phyloP scores from a whole-genome alignment of 129 eudicot genomes.

The Escallonia rubra region DNA sequence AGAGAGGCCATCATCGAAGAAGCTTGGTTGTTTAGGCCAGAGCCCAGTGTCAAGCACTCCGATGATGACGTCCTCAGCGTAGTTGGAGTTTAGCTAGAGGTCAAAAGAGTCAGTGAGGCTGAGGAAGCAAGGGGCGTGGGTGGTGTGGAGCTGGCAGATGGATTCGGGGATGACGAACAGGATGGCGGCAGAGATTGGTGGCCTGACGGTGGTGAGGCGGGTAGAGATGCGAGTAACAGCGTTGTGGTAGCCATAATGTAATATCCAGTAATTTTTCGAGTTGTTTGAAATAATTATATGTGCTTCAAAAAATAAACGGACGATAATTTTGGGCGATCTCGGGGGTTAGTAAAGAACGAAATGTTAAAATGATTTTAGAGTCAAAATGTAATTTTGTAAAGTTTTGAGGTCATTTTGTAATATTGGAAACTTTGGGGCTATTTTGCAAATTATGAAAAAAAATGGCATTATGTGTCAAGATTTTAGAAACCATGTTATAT shows the following conservation, averaged over 20 bases:
- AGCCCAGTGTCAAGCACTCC: constrained; percentile 95
- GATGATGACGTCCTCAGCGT: constrained; percentile 83
- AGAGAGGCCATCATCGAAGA: constrained; percentile 58
- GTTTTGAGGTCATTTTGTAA: too few species aligned
- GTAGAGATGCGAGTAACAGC: constrained; percentile 76
- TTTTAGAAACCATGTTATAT: too few species aligned
- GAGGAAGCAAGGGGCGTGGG: constrained; percentile 71
- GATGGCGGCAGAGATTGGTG: constrained; percentile 38
- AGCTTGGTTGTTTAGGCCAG: constrained; percentile 86
- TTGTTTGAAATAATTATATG: too few species aligned
- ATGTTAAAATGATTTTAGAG: too few species aligned
- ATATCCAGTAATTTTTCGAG: too few species aligned
- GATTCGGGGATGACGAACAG: constrained; percentile 68
- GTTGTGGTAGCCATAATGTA: constrained; percentile 38
- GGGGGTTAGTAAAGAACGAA: too few species aligned
- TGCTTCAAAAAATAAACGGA: too few species aligned
- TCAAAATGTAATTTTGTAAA: too few species aligned
- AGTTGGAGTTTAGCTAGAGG: constrained; percentile 83
- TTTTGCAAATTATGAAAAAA: too few species aligned
- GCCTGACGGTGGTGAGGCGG: constrained; percentile 56
- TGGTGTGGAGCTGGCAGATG: constrained; percentile 67
- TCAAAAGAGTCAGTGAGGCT: constrained; percentile 60
- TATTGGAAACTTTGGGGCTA: too few species aligned
- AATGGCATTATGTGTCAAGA: too few species aligned
- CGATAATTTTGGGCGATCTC: too few species aligned